Conservation (phyloP, 2,329 filamentous ascomycete species). For the Aspergillus proliferans region DNA sequence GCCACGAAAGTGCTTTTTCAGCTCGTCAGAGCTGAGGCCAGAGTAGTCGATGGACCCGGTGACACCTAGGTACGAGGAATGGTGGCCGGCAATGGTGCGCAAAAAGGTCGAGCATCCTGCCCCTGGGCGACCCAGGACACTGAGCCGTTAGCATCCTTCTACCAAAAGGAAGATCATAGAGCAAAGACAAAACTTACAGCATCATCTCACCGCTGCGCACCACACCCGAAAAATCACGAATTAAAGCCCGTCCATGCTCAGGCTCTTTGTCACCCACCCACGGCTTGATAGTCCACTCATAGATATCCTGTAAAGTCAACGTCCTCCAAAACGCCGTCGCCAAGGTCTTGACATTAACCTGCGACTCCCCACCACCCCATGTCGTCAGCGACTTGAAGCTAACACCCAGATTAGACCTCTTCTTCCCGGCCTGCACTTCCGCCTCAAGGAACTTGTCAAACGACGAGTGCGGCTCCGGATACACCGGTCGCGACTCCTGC, state of each 20-base stretch:
- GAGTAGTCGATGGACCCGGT: slow-evolving; percentile 64
- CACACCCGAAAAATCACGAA: slow-evolving; percentile 60
- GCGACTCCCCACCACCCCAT: slow-evolving; percentile 57
- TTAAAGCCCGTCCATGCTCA: slow-evolving; percentile 46
- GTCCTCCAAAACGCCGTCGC: slow-evolving; percentile 67
- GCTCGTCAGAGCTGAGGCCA: slow-evolving; percentile 57
- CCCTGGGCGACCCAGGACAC: slow-evolving; percentile 61
- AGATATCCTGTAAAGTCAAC: slow-evolving; percentile 64
- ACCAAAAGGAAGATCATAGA: not conserved
- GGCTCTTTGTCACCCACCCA: slow-evolving; percentile 38
- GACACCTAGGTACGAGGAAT: slow-evolving; percentile 57
- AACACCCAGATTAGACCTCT: slow-evolving; percentile 66
- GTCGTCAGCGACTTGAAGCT: slow-evolving; percentile 67
- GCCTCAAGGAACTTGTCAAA: slow-evolving; percentile 63
- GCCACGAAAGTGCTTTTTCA: slow-evolving; percentile 59
- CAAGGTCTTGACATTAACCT: slow-evolving; percentile 60
- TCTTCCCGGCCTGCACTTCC: slow-evolving; percentile 57
- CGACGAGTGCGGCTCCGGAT: slow-evolving; percentile 50
- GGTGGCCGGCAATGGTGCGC: slow-evolving; percentile 62
- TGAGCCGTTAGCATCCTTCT: slow-evolving; percentile 3
- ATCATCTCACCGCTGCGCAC: slow-evolving; percentile 63
- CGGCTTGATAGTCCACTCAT: slow-evolving; percentile 50
- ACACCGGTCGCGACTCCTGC: slow-evolving; percentile 7
- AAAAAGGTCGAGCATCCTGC: slow-evolving; percentile 67
- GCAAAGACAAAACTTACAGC: slow-evolving; percentile 33